Evolutionary conservation across 1,139 yeast genomes (phyloP).

Genomic region (Diutina siamensis): DNA sequence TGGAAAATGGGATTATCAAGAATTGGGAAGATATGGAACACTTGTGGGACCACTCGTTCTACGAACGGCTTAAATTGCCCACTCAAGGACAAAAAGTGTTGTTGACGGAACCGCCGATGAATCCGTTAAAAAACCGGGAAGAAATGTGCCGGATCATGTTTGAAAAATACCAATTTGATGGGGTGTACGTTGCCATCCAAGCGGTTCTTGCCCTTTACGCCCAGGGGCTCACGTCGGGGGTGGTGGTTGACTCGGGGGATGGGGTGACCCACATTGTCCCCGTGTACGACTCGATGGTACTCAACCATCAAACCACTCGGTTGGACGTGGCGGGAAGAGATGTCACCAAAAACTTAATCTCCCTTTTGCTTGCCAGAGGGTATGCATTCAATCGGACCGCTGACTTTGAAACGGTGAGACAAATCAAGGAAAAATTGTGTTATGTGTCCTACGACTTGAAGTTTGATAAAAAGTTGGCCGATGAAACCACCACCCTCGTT

Average conservation of each 20-base stretch:
- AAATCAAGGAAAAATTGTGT: constrained; percentile 90
- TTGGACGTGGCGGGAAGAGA: constrained; percentile 98
- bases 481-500: constrained; percentile 88
- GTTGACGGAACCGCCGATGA: constrained; percentile 96
- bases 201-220: constrained; percentile 96
- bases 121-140: constrained; percentile 87
- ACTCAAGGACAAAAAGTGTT: constrained; percentile 72
- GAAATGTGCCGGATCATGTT: constrained; percentile 96
- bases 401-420: constrained; percentile 96
- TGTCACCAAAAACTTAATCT: constrained; percentile 89
- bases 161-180: constrained; percentile 89
- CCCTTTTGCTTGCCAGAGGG: constrained; percentile 83
- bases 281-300: constrained; percentile 90
- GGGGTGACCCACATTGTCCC: constrained; percentile 94
- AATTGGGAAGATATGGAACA: constrained; percentile 99
- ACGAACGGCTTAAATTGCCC: constrained; percentile 72
- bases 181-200: constrained; percentile 96
- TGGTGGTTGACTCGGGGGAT: constrained; percentile 93
- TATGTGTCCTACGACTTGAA: constrained; percentile 91
- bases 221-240: constrained; percentile 94
- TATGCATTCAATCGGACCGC: constrained; percentile 98
- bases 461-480: constrained; percentile 75
- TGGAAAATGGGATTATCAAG: constrained; percentile 96
- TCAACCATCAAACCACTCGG: constrained; percentile 85
- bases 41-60: constrained; percentile 95